Evolutionary conservation across 2,329 filamentous ascomycete species (phyloP), one percentile per base, ranked within the genome.

Genomic region (Lojkania enalia): DNA sequence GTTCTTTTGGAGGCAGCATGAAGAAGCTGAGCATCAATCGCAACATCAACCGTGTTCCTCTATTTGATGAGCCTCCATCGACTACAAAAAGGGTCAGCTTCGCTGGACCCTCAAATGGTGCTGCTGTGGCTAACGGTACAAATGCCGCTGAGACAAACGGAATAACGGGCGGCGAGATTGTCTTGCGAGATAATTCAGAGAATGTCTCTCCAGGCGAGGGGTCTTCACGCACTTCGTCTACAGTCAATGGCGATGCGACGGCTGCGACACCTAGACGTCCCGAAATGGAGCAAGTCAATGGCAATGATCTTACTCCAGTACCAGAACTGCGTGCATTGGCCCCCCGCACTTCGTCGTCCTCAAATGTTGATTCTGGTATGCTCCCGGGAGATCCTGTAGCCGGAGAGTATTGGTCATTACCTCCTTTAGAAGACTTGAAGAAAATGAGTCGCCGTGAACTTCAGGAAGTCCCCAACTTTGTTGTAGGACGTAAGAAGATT

Each of bases 11-110:
- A 15, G 66, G 68, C 29, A 88, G 81, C 64, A 82, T 96, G 57
- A 96, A 96, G 75, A 91, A 90, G 69, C 80, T 99, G 44, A 87
- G 91, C 41, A 96, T 99, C 66, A 95, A 96, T 71, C 86, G 90
- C 52, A 87, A 86, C 55, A 78, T 99, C 65, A 90, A 81, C 46
- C 63, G 89, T 58, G 75, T 74, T 18, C 77, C 84, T 50, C 69
- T 85, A 1, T 85, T 85, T 58, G 84, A 84, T 60, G 65, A 69
- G 32, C 61, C 69, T 32, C 57, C 72, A 9, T 71, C 74, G 36
- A 71, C 88, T 30, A 85, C 86, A 53, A 96, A 96, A 76, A 85
- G 87, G 41, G 94, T 99, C 40, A 96, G 90, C 73, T 99, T 97
- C 60, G 90, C 96, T 9, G 80, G 79, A 59, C 79, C 77, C 21